Conservation (phyloP, 1,284 basidiomycete species). For the Ceratobasidium sp. region DNA sequence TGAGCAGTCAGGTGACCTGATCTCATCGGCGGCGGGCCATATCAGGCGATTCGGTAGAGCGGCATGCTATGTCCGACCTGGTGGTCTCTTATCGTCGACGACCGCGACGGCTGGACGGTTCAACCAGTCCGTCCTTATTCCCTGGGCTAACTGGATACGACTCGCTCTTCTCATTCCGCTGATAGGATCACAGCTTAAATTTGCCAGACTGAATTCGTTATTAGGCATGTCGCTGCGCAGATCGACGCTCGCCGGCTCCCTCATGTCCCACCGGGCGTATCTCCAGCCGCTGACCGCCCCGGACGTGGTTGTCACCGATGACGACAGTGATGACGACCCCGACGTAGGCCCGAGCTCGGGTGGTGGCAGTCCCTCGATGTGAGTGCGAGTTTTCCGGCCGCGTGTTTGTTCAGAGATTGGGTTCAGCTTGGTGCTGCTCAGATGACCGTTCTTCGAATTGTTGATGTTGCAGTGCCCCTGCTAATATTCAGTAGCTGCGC, state of each 20-base stretch:
- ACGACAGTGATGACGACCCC: not conserved
- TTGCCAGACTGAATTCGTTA: too few species aligned
- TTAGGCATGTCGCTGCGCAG: slow-evolving; percentile 1
- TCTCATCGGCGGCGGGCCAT: not conserved
- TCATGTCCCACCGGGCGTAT: slow-evolving; percentile 17
- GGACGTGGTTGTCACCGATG: slow-evolving; percentile 18
- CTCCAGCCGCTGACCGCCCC: not conserved
- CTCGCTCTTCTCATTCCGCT: not conserved
- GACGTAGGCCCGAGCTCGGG: not conserved
- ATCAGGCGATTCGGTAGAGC: too few species aligned
- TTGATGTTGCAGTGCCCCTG: not conserved
- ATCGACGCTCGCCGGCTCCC: not conserved
- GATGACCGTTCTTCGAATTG: slow-evolving; percentile 15
- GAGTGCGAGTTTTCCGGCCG: slow-evolving; percentile 33
- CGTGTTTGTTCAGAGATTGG: not conserved
- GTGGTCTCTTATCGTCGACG: slow-evolving; percentile 2
- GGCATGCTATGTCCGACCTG: slow-evolving; percentile 15
- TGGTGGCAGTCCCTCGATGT: slow-evolving; percentile 14
- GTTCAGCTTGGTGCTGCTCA: slow-evolving; percentile 8
- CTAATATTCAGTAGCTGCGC: not conserved
- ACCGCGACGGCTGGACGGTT: not conserved
- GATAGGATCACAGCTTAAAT: slow-evolving; percentile 8
- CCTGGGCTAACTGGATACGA: slow-evolving; percentile 10
- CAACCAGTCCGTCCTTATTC: too few species aligned
- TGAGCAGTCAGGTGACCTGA: not conserved